Evolutionary conservation across 495 filamentous ascomycete genomes (phyloP), one percentile per base, ranked within the genome.

Genomic region (Ascobolus immersus): DNA sequence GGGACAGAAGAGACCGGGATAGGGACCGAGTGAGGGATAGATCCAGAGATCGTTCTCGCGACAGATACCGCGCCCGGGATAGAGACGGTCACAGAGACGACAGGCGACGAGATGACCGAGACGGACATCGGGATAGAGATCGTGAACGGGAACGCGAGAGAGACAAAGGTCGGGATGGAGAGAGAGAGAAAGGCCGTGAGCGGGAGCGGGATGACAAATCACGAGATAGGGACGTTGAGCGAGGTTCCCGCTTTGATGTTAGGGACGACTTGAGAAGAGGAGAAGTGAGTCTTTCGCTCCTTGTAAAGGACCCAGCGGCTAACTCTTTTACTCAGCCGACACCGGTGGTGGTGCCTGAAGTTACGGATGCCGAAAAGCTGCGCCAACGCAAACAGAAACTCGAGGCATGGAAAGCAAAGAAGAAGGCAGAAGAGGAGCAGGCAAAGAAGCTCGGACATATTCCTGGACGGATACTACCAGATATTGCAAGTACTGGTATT

Each of bases 361-460:
- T 65, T 44, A 67, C 73, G 12, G 78, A 82, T 39, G 74, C 75
- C 35, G 73, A 86, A 25, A 84, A 86, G 48, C 77, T 80, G 46
- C 75, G 70, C 28, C 77, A 89, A 49, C 59, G 76, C 32, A 60
- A 82, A 21, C 77, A 80, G 19, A 84, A 80, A 39, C 50, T 91
- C 21, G 76, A 82, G 51, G 77, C 78, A 40, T 90, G 81, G 80
- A 91, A 89, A 52, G 70, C 75, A 50, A 86, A 89, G 44, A 73
- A 78, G 40, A 66, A 65, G 12, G 78, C 76, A 23, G 67, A 80
- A 44, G 72, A 75, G 41, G 75, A 75, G 45, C 63, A 63, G 30
- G 80, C 78, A 44, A 70, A 77, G 49, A 71, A 71, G 35, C 49
- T 33, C 45, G 52, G 30, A 52, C 56, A 46, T 58, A 69, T 15